Evolutionary conservation across 2,329 filamentous ascomycete species (phyloP), one percentile per base, ranked within the genome.

Genomic region (Fonsecaea multimorphosa): DNA sequence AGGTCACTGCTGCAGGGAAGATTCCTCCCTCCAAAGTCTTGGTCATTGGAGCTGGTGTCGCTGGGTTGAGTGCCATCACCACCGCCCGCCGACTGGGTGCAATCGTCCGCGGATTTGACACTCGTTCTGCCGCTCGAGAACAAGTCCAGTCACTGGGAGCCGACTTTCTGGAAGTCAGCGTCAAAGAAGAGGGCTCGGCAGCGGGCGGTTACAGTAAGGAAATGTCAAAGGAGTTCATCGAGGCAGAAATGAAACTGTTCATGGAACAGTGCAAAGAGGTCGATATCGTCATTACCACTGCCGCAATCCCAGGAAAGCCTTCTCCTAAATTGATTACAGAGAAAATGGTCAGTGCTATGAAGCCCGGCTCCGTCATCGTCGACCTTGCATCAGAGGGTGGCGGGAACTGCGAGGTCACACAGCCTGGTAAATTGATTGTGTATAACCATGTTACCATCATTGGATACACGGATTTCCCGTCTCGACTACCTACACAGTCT

Each of bases 151-250:
- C 92, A 4, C 85, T 96, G 0, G 93, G 93, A 29, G 93, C 92
- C 19, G 93, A 96, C 74, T 96, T 96, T 73, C 86, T 96, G 71
- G 91, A 96, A 77, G 92, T 96, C 24, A 89, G 92, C 14, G 83
- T 96, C 24, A 77, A 94, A 71, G 93, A 97, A 78, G 92, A 95
- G 66, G 93, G 93, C 1, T 88, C 90, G 12, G 92, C 92, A 1
- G 88, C 90, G 8, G 92, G 93, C 31, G 93, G 93, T 16, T 97
- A 97, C 74, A 92, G 91, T 60, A 96, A 96, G 74, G 91, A 93
- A 74, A 96, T 96, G 92, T 95, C 91, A 61, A 93, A 94, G 74
- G 92, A 94, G 71, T 97, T 96, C 74, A 92, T 95, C 76, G 91
- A 92, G 67, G 92, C 92, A 5, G 92, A 97, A 77, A 96, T 96